Base-by-base conservation (phyloP, 2,329 filamentous ascomycete species). In the Mycogone perniciosa region DNA sequence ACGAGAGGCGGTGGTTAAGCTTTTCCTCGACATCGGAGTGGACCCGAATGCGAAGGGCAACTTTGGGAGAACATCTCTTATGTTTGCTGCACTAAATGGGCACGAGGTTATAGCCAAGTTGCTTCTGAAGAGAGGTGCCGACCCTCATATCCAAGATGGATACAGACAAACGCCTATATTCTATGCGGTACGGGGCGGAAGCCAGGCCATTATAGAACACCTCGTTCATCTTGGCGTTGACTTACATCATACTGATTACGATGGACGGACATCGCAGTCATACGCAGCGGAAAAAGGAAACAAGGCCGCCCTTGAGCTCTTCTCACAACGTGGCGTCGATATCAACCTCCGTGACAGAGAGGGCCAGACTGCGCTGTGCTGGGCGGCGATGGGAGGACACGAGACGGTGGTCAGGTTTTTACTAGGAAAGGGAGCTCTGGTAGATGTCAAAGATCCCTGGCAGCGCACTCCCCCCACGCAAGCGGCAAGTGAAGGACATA, bases 1-100 rank as follows among this genome's bases (percentile, higher is more conserved):
- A 1, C 42, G 42, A 5, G 44, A 51, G 20, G 40, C 46, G n/a
- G 43, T 47, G 7, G 20, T 13, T n/a, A 20, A 29, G 10, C 35
- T 52, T 11, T 46, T 52, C 3, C 40, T 52, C n/a, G 46, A 52
- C 2, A 27, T 33, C 9, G 50, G 50, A 10, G 46, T 33, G 7
- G 31, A 35, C 26, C 34, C 37, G 5, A 49, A 52, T 31, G 29
- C 27, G 5, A 13, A 33, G 31, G 42, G 27, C 20, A 42, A 33
- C n/a, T 20, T 29, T 3, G 31, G 35, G 13, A 44, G 38, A 31
- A 50, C 47, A n/a, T 38, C 46, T 42, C 37, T 53, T 4, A 31
- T 53, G 8, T 50, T 39, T 6, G 51, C 51, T 13, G 47, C 37
- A 2, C 33, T 45, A 26, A 31, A 37, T 6, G 51, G 37, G 5